phyloP scores from a whole-genome alignment of 2,329 filamentous ascomycete genomes.

The Lomentospora prolificans region DNA sequence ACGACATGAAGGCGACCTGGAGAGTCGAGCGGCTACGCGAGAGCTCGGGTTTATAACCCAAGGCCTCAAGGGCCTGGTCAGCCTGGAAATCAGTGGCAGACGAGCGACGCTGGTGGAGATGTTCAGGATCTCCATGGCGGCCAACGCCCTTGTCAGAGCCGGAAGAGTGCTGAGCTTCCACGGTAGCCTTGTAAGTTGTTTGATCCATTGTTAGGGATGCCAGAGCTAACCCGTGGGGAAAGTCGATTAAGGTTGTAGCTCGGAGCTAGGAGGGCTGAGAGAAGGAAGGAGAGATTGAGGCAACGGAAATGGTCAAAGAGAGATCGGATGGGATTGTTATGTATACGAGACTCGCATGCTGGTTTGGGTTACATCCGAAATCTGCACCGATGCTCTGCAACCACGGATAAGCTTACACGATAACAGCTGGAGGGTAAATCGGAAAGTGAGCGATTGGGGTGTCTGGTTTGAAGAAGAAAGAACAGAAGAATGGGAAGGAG shows the following conservation, averaged over 20 bases:
- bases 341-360: background rate
- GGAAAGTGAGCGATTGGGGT: background rate
- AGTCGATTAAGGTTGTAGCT: background rate
- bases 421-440: background rate
- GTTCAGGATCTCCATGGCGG: background rate
- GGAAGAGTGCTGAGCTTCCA: background rate
- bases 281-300: background rate
- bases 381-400: background rate
- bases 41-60: slow-evolving; percentile 59
- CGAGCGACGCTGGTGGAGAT: background rate
- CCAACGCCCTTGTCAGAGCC: background rate
- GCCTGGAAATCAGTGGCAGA: slow-evolving; percentile 31
- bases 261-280: background rate
- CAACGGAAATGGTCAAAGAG: background rate
- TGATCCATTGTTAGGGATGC: background rate
- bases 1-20: slow-evolving; percentile 67
- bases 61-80: slow-evolving; percentile 51
- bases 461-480: background rate
- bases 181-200: background rate
- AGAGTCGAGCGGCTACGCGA: slow-evolving; percentile 55
- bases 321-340: background rate
- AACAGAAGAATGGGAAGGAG: background rate
- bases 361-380: background rate
- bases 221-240: background rate
- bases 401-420: background rate